Conservation (phyloP, 1,284 basidiomycete genomes). For the Rhodotorula sp. region DNA sequence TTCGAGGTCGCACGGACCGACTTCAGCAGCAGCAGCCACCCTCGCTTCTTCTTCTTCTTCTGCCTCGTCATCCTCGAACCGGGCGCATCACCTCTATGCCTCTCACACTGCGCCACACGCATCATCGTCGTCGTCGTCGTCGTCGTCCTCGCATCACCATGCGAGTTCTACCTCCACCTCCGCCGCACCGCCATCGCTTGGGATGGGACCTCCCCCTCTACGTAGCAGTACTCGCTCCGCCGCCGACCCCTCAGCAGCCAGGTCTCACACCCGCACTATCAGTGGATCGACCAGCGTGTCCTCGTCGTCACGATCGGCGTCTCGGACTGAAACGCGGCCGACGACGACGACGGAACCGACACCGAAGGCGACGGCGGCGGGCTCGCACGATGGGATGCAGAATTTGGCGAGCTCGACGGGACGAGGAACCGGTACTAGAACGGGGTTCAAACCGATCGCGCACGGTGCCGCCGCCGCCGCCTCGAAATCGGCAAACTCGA, state of each 20-base stretch:
- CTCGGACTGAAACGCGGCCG: conserved; percentile 10
- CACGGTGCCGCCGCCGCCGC: background rate
- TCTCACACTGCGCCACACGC: background rate
- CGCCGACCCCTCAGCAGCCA: background rate
- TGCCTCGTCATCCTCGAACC: background rate
- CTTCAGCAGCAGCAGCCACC: no score
- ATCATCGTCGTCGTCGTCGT: conserved; percentile 4
- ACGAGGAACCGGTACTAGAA: background rate
- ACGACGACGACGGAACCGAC: background rate
- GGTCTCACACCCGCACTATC: background rate
- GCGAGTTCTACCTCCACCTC: background rate
- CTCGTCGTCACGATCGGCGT: conserved; percentile 12
- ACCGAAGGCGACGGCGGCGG: no score
- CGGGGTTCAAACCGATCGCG: conserved; percentile 22
- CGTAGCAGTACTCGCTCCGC: conserved; percentile 6
- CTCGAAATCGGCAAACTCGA: background rate
- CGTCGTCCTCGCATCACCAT: background rate
- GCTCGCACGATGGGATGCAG: no score
- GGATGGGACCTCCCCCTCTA: background rate
- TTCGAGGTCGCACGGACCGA: conserved; percentile 1
- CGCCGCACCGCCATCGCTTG: background rate
- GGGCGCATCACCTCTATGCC: no score
- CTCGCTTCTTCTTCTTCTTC: background rate
- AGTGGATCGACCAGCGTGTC: conserved; percentile 1
- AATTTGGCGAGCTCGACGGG: conserved; percentile 1